phyloP scores from a whole-genome alignment of 495 filamentous ascomycete species.

The Neurospora sp. region DNA sequence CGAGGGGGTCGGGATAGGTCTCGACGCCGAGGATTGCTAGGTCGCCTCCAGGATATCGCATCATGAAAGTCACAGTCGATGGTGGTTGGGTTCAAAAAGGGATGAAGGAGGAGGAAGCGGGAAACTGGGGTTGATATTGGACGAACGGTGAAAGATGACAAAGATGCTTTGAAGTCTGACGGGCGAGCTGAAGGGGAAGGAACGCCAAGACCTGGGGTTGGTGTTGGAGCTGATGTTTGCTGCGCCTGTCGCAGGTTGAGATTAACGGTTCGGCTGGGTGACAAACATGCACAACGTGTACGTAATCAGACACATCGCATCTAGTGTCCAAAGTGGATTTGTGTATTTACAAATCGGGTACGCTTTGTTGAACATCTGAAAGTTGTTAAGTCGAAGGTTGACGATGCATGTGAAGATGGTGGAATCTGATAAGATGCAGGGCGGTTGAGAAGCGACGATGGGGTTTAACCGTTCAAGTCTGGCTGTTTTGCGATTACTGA shows the following conservation, averaged over 20 bases:
- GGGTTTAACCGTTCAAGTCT: not conserved
- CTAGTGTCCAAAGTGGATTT: not conserved
- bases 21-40: slow-evolving; percentile 41
- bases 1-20: slow-evolving; percentile 26
- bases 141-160: not conserved
- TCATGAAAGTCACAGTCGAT: slow-evolving; percentile 2
- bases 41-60: slow-evolving; percentile 27
- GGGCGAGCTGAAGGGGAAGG: not conserved
- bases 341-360: not conserved
- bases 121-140: not conserved
- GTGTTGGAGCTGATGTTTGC: not conserved
- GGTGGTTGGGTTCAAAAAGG: not conserved
- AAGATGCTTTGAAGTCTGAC: not conserved
- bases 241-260: not conserved
- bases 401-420: not conserved
- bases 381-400: not conserved
- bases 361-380: not conserved
- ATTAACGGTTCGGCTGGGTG: not conserved
- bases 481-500: not conserved
- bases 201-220: not conserved
- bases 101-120: not conserved
- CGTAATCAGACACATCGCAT: not conserved
- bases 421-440: not conserved
- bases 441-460: not conserved
- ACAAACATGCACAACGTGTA: not conserved